Percentiles rank a stretch among this genome's conserved stretches.
Conservation (phyloP, 331 rosid species). For the Spiraea crenata region DNA sequence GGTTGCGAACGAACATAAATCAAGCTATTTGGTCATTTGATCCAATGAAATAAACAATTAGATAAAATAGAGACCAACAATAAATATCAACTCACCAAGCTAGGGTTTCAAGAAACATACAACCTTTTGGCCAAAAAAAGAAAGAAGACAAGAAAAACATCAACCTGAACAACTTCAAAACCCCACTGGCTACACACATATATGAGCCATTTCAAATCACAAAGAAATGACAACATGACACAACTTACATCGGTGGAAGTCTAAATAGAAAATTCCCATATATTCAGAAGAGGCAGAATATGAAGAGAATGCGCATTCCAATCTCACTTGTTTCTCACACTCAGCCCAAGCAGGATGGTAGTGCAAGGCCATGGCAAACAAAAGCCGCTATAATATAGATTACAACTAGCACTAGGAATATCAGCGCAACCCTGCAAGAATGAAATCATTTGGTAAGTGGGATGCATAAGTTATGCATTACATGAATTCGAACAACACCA, state of each 20-base stretch:
- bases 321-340: constrained; percentile 22
- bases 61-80: background rate
- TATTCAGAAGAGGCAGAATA: constrained; percentile 13
- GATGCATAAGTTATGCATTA: background rate
- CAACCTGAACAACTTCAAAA: constrained; percentile 13
- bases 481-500: background rate
- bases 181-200: constrained; percentile 19
- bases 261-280: constrained; percentile 29
- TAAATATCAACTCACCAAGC: constrained; percentile 12
- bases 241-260: constrained; percentile 20
- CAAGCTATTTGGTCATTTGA: background rate
- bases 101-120: constrained; percentile 15
- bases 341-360: constrained; percentile 72
- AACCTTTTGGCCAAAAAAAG: constrained; percentile 6
- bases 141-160: constrained; percentile 1
- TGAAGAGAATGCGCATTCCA: constrained; percentile 23
- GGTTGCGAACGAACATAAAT: background rate
- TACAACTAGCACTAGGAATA: constrained; percentile 68
- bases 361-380: constrained; percentile 81
- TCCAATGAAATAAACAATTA: background rate
- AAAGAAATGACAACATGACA: constrained; percentile 32
- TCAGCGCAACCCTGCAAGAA: constrained; percentile 78
- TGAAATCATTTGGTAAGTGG: constrained; percentile 3
- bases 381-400: constrained; percentile 72
- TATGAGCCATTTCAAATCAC: constrained; percentile 27